phyloP scores from a whole-genome alignment of 2,329 filamentous ascomycete species.

The Ceratocystis lukuohia region DNA sequence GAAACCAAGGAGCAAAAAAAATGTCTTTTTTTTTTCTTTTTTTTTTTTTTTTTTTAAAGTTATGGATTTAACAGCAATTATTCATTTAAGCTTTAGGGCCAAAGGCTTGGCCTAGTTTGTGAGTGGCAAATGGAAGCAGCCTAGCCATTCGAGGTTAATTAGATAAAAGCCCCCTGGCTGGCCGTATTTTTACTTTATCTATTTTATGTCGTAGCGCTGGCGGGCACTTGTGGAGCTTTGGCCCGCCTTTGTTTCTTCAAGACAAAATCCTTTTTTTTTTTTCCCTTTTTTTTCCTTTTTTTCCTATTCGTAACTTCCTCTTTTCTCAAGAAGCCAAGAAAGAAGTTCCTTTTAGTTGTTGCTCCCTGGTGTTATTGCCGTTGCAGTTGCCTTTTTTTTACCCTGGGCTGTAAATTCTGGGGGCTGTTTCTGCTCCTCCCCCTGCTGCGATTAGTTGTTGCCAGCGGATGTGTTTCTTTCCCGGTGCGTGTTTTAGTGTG shows the following conservation, averaged over 20 bases:
- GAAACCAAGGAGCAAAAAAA: no score
- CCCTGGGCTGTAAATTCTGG: no score
- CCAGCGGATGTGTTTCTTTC: not conserved
- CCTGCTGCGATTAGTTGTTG: not conserved
- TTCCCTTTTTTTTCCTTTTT: no score
- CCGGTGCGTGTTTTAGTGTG: not conserved
- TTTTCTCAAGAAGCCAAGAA: no score
- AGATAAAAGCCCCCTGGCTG: not conserved
- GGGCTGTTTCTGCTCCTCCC: no score
- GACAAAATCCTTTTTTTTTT: no score
- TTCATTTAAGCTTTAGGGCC: slow-evolving; percentile 2
- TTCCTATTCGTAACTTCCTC: no score
- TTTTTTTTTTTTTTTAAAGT: not conserved
- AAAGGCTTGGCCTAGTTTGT: not conserved
- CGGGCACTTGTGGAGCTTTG: not conserved
- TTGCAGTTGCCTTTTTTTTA: not conserved
- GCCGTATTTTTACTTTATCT: not conserved
- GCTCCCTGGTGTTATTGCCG: not conserved
- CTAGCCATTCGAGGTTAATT: not conserved
- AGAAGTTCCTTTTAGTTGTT: no score
- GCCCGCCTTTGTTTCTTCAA: not conserved
- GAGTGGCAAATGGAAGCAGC: not conserved
- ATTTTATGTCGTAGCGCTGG: not conserved
- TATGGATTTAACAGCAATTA: not conserved
- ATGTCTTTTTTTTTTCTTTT: no score